Conservation (phyloP, 106 monocot species). For the Dendrobium officinale region DNA sequence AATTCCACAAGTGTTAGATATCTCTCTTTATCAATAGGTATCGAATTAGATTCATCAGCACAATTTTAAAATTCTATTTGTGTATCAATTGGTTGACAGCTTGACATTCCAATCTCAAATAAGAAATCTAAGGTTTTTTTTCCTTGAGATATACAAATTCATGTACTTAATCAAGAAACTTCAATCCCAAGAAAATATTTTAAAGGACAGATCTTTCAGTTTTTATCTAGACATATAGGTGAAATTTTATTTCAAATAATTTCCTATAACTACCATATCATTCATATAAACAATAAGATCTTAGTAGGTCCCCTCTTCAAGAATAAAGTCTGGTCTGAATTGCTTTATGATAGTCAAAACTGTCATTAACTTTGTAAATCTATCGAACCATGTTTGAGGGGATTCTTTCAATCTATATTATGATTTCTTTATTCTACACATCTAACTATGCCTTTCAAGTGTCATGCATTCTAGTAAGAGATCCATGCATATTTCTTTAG, state of each 20-base stretch:
- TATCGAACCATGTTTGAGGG: background rate
- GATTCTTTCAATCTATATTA: slow-evolving; percentile 17
- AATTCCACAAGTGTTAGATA: too few relatives aligned
- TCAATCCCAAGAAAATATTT: slow-evolving; percentile 14
- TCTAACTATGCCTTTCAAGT: background rate
- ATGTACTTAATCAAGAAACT: background rate
- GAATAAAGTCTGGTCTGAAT: slow-evolving; percentile 18
- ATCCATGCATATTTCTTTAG: slow-evolving; percentile 6
- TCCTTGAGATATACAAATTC: slow-evolving; percentile 2
- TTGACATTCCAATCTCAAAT: slow-evolving; percentile 8
- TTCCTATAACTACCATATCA: slow-evolving; percentile 11
- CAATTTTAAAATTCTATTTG: background rate
- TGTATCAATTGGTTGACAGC: slow-evolving; percentile 8
- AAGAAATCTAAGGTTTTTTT: slow-evolving; percentile 4
- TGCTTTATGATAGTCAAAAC: slow-evolving; percentile 14
- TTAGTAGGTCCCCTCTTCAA: slow-evolving; percentile 7
- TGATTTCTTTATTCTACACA: slow-evolving; percentile 15
- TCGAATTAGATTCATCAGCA: background rate
- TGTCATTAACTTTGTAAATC: slow-evolving; percentile 7
- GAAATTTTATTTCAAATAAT: slow-evolving; percentile 7
- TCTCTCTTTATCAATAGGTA: background rate
- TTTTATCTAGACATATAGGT: background rate
- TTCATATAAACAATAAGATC: background rate
- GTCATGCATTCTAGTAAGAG: slow-evolving; percentile 9
- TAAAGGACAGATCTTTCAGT: slow-evolving; percentile 5